phyloP scores from a whole-genome alignment of 306 rosid genomes.

The Castanea sativa region DNA sequence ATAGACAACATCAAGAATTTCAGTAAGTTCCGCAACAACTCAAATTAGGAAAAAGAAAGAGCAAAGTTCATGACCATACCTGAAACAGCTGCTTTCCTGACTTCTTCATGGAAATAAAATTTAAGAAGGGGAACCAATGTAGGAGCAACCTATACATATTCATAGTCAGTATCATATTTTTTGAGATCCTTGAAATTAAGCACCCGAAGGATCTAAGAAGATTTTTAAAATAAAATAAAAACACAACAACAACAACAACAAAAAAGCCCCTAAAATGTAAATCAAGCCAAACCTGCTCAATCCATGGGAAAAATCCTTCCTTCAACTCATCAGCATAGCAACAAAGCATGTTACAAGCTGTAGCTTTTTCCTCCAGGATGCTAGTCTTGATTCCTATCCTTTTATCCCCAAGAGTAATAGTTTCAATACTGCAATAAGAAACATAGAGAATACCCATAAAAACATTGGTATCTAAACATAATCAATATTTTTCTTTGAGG shows the following conservation, averaged over 20 bases:
- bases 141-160: constrained; percentile 74
- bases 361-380: constrained; percentile 96
- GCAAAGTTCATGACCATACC: constrained; percentile 42
- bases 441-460: background rate
- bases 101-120: constrained; percentile 98
- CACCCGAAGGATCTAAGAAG: constrained; percentile 1
- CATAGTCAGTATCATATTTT: constrained; percentile 25
- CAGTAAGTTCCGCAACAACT: background rate
- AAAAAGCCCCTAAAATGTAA: background rate
- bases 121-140: constrained; percentile 96
- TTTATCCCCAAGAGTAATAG: constrained; percentile 95
- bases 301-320: constrained; percentile 99
- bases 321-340: constrained; percentile 99
- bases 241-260: background rate
- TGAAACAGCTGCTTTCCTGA: constrained; percentile 98
- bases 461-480: background rate
- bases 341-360: constrained; percentile 98
- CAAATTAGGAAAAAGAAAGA: background rate
- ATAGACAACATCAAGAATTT: constrained; percentile 6
- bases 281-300: constrained; percentile 71
- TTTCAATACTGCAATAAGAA: constrained; percentile 74
- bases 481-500: background rate
- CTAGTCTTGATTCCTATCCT: constrained; percentile 97
- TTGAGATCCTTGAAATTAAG: background rate
- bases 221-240: background rate